Evolutionary conservation across 495 filamentous ascomycete species (phyloP).

Genomic region (Xylaria curta): DNA sequence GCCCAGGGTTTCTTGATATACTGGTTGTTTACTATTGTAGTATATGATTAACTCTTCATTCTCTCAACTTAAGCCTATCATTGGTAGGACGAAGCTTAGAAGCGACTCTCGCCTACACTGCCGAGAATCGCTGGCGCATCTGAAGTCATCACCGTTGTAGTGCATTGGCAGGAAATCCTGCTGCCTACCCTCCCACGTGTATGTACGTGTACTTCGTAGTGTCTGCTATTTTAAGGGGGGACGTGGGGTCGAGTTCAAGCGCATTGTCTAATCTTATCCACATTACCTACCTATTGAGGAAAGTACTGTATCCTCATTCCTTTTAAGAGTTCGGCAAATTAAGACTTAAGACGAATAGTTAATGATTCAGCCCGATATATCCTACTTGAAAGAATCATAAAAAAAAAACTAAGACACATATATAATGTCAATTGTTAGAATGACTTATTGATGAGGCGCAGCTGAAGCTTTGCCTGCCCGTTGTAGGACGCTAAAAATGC

Average conservation of each 20-base stretch:
- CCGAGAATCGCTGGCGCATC: background rate
- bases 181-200: background rate
- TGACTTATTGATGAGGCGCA: constrained; percentile 15
- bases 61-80: no score
- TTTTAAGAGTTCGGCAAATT: no score
- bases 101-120: background rate
- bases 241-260: background rate
- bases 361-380: no score
- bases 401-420: no score
- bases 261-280: background rate
- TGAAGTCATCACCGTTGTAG: background rate
- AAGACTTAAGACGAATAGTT: no score
- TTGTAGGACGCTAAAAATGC: background rate
- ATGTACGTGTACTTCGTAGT: background rate
- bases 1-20: background rate
- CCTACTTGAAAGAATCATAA: no score
- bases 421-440: background rate
- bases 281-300: background rate
- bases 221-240: background rate
- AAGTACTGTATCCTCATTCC: background rate
- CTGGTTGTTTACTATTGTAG: no score
- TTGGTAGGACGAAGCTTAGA: background rate
- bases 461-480: constrained; percentile 18
- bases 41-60: no score
- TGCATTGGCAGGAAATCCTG: background rate